Conservation (phyloP, 352 stramenopile genomes). For the Phytopythium mirpurense region DNA sequence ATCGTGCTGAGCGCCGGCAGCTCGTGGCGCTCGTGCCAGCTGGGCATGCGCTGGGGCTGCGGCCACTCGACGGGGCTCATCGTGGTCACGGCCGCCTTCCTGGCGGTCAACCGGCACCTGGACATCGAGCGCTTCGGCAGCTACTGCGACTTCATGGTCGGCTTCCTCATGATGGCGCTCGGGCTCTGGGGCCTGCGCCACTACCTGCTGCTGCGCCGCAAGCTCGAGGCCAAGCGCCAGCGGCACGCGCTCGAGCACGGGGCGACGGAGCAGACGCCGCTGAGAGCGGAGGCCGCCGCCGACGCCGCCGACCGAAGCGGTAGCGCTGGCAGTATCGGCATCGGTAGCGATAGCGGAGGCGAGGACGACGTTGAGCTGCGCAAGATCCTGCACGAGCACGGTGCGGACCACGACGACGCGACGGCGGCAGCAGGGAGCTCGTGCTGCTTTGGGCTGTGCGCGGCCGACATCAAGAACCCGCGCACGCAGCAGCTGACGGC, state of each 20-base stretch:
- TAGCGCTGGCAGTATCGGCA: constrained; percentile 7
- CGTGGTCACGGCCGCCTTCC: constrained; percentile 52
- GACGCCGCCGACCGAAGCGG: too few species aligned
- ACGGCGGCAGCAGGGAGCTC: constrained; percentile 7
- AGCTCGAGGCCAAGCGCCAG: constrained; percentile 18
- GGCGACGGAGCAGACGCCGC: constrained; percentile 24
- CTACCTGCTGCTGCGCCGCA: constrained; percentile 33
- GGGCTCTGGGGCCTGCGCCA: constrained; percentile 52
- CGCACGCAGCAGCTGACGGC: constrained; percentile 62
- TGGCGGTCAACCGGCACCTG: constrained; percentile 41
- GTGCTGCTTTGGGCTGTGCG: constrained; percentile 36
- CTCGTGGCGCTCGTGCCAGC: constrained; percentile 62
- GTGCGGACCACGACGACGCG: constrained; percentile 24
- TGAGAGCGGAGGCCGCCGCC: constrained; percentile 14
- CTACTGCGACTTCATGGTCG: constrained; percentile 68
- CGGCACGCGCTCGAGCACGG: constrained; percentile 14
- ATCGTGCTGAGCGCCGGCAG: constrained; percentile 75
- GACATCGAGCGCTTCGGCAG: constrained; percentile 44
- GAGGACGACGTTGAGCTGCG: constrained; percentile 25
- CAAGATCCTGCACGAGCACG: constrained; percentile 32
- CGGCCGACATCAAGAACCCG: constrained; percentile 55
- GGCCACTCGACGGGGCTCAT: constrained; percentile 83
- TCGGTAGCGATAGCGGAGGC: constrained; percentile 6
- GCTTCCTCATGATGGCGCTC: constrained; percentile 64
- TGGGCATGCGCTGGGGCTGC: constrained; percentile 87